A percentile compares a stretch with the other conserved stretches of the same genome.
These are phyloP conservation scores for Xylaria sp. DNA, from an alignment of 2,329 filamentous ascomycete genomes.

Conservation along the genomic window DNA sequence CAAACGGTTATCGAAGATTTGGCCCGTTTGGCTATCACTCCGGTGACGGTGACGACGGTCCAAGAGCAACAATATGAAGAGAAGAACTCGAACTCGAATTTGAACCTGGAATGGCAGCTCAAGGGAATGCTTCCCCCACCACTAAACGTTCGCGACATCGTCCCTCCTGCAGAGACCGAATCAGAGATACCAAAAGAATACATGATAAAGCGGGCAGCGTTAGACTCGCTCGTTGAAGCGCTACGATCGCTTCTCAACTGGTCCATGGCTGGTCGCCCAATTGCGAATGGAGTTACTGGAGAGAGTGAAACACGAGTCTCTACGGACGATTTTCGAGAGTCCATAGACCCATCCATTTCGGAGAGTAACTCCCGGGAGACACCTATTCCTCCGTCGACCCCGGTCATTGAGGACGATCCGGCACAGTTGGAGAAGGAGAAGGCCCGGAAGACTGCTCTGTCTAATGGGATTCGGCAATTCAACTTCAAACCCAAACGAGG, in stretches of 20 bases:
- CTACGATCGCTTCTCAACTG: conserved; percentile 91
- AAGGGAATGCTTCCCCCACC: conserved; percentile 87
- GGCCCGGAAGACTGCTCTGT: conserved; percentile 89
- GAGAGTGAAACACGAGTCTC: conserved; percentile 66
- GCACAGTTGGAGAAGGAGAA: conserved; percentile 95
- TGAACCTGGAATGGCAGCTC: conserved; percentile 83
- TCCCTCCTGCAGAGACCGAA: conserved; percentile 68
- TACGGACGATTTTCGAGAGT: conserved; percentile 70
- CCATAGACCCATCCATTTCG: conserved; percentile 76
- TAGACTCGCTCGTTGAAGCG: conserved; percentile 90
- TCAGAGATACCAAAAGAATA: conserved; percentile 87
- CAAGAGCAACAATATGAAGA: conserved; percentile 93
- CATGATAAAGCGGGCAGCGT: conserved; percentile 85
- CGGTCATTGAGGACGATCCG: conserved; percentile 85
- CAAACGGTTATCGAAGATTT: conserved; percentile 95
- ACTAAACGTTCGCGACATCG: conserved; percentile 81
- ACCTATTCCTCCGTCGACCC: conserved; percentile 71
- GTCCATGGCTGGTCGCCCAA: conserved; percentile 75
- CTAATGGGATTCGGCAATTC: conserved; percentile 89
- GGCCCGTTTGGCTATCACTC: conserved; percentile 83
- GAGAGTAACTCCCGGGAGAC: conserved; percentile 72
- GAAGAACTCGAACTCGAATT: conserved; percentile 69
- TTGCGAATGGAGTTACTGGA: conserved; percentile 63
- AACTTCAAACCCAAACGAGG: conserved; percentile 98
- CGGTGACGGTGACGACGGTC: conserved; percentile 77